Base-by-base conservation (phyloP, 2,329 filamentous ascomycete species). In the Sporothrix dimorphospora region DNA sequence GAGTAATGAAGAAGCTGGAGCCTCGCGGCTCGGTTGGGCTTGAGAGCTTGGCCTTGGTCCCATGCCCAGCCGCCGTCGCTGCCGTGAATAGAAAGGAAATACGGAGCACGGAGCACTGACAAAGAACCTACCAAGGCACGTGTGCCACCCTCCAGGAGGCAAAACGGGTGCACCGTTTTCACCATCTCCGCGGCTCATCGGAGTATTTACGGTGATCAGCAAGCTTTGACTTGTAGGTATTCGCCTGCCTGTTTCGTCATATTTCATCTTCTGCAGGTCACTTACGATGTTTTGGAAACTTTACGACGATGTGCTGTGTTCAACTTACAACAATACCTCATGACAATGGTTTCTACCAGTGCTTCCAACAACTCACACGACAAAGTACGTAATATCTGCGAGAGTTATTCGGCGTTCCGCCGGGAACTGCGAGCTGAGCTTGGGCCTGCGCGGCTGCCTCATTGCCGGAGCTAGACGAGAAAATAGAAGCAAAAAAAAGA, bases 141-240 rank as follows among this genome's bases (percentile, higher is more conserved):
- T 66, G 61, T 27, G 24, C 40, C 61, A 27, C 21, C 16, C 24
- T 14, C 40, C 61, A 47, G 34, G 42, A 34, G 4, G 16, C n/a
- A 34, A 30, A 30, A 51, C 63, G 24, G 12, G 14, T 34, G 42
- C 30, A 30, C 49, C 47, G 66, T 57, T 57, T 59, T 42, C 8
- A 3, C 67, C 67, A 69, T 69, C 51, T 69, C 67, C 67, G 67
- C 67, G 67, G 67, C 30, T 12, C 21, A 14, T 21, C 27, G 45
- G 45, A 51, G 24, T 66, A 49, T 66, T 45, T 4, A 4, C 40
- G 61, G 30, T 24, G 55, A 38, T 59, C n/a, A 40, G 57, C n/a
- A 42, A 7, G 34, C 57, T 11, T n/a, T 40, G 6, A 5, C 42
- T 11, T n/a, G n/a, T n/a, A n/a, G n/a, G n/a, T n/a, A n/a, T 40